These are phyloP conservation scores for Auriscalpium orientale DNA, from an alignment of 768 basidiomycete species.

Conservation along the genomic window DNA sequence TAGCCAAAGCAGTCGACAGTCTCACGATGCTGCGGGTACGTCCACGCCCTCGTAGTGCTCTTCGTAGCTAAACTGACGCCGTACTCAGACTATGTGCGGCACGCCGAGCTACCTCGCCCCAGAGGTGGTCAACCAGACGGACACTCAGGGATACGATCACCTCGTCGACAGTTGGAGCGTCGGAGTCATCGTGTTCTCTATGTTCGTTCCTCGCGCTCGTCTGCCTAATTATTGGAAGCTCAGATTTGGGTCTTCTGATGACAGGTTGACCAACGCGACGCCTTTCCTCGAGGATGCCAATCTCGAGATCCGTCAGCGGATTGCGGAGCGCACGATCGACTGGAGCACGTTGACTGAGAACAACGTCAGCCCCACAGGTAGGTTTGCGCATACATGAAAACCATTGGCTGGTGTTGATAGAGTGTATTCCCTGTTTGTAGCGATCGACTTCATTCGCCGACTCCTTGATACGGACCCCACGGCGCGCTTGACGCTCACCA, in stretches of 20 bases:
- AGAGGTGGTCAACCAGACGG: slow-evolving; percentile 68
- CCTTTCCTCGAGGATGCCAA: slow-evolving; percentile 8
- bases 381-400: slow-evolving; percentile 13
- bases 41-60: not conserved
- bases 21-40: slow-evolving; percentile 32
- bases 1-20: slow-evolving; percentile 86
- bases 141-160: slow-evolving; percentile 70
- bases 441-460: slow-evolving; percentile 52
- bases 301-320: slow-evolving; percentile 5
- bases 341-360: not conserved
- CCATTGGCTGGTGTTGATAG: not conserved
- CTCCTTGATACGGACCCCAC: slow-evolving; percentile 62
- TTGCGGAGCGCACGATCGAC: slow-evolving; percentile 7
- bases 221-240: not conserved
- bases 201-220: slow-evolving; percentile 39
- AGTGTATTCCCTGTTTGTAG: slow-evolving; percentile 28
- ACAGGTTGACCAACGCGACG: slow-evolving; percentile 1
- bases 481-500: slow-evolving; percentile 61
- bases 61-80: not conserved
- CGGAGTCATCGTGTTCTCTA: slow-evolving; percentile 89
- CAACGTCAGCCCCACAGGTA: slow-evolving; percentile 36
- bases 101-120: slow-evolving; percentile 93
- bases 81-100: slow-evolving; percentile 81
- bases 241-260: not conserved
- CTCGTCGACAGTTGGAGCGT: slow-evolving; percentile 95